Evolutionary conservation across 2,329 filamentous ascomycete species (phyloP), one percentile per base, ranked within the genome.

Genomic region (Nemania sp.): DNA sequence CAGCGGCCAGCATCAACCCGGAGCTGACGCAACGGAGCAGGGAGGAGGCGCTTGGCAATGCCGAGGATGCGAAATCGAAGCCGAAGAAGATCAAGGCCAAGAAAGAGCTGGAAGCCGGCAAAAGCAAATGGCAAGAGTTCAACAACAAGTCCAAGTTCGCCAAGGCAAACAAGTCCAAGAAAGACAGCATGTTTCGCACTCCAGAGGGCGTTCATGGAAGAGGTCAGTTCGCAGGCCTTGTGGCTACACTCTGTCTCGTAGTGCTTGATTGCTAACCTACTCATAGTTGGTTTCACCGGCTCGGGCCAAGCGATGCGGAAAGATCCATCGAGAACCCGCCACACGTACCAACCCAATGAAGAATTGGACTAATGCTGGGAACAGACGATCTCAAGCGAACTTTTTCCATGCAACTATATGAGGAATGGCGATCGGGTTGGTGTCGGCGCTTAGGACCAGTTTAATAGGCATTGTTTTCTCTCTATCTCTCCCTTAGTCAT

Each of bases 141-240:
- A 89, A 86, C 61, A 79, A 81, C 67, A 96, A 95, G 71, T 82
- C 80, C 41, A 92, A 90, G 68, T 77, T 84, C 60, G 83, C 78
- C 61, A 88, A 87, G 70, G 62, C 75, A 4, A 73, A 75, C 36
- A 74, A 73, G 49, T 71, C 71, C 20, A 93, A 93, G 76, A 96
- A 96, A 75, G 90, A 96, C 43, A 96, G 91, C 79, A 97, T 97
- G 92, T 97, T 97, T 71, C 86, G 92, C 41, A 97, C 92, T 2
- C 91, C 91, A 0, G 91, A 96, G 26, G 87, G 90, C 57, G 82
- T 94, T 20, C 83, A 90, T 66, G 92, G 89, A 53, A 84, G 91
- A 88, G 92, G 92, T 96, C 76, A 63, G 80, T 60, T 28, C 24
- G 22, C 37, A n/a, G 20, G 12, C 5, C 4, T 14, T n/a, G n/a